phyloP scores from a whole-genome alignment of 371 early-diverging fungal genomes.

The Mortierella sp. region DNA sequence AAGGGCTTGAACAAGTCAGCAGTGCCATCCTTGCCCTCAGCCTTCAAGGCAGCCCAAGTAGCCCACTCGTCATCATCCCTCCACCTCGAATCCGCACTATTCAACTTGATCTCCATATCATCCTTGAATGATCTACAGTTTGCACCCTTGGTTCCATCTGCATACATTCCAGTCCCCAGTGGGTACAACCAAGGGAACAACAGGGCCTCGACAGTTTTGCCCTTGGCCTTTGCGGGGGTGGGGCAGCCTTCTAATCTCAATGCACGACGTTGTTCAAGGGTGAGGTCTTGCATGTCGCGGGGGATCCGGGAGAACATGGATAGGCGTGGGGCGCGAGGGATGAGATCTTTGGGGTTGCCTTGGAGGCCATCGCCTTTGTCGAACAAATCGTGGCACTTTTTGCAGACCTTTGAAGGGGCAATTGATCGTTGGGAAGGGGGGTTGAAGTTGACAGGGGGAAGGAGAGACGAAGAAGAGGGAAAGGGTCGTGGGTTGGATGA shows the following conservation, averaged over 20 bases:
- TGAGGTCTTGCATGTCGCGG: slow-evolving; percentile 32
- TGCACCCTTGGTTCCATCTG: slow-evolving; percentile 39
- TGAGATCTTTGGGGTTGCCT: slow-evolving; percentile 43
- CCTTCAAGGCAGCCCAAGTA: slow-evolving; percentile 42
- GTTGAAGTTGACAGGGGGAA: not conserved
- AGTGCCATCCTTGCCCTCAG: slow-evolving; percentile 46
- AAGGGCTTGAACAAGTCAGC: slow-evolving; percentile 39
- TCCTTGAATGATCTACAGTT: slow-evolving; percentile 41
- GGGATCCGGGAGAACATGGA: slow-evolving; percentile 54
- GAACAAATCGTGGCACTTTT: slow-evolving; percentile 38
- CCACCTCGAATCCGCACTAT: slow-evolving; percentile 42
- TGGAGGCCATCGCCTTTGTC: slow-evolving; percentile 38
- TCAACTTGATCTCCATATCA: slow-evolving; percentile 53
- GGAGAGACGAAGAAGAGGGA: not conserved
- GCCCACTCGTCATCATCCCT: slow-evolving; percentile 51
- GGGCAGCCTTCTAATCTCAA: slow-evolving; percentile 38
- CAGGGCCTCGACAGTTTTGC: slow-evolving; percentile 39
- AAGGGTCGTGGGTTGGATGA: slow-evolving; percentile 6
- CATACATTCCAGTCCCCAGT: slow-evolving; percentile 39
- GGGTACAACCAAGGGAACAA: slow-evolving; percentile 50
- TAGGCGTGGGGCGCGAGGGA: slow-evolving; percentile 39
- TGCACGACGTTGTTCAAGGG: slow-evolving; percentile 29
- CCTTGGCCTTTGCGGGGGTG: slow-evolving; percentile 45
- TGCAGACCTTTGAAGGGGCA: slow-evolving; percentile 25
- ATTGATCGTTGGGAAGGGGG: not conserved